Evolutionary conservation across 192 early-diverging fungal species (phyloP).

Genomic region (Chytriomyces hyalinus): DNA sequence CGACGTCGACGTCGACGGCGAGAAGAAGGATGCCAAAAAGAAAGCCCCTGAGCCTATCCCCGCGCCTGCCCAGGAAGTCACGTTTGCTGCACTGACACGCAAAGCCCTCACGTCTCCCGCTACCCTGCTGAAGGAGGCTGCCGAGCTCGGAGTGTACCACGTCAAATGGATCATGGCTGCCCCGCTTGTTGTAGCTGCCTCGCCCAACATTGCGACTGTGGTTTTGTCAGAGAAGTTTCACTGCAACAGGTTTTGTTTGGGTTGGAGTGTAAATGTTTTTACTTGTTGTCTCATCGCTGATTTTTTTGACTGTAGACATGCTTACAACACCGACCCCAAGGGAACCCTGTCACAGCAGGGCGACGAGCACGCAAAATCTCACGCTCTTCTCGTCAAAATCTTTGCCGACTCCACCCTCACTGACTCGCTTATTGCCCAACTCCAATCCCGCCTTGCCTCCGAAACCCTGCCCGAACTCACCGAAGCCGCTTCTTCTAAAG

Average conservation of each 20-base stretch:
- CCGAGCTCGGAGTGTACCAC: conserved; percentile 14
- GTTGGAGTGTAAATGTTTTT: neutral
- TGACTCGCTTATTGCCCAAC: neutral
- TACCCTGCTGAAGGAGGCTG: conserved; percentile 6
- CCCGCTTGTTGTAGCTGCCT: conserved; percentile 17
- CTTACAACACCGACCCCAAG: conserved; percentile 12
- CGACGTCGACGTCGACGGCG: neutral
- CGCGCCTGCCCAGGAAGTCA: conserved; percentile 7
- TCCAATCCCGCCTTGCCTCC: conserved; percentile 21
- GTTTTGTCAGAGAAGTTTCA: conserved; percentile 29
- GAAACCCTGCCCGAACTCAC: conserved; percentile 31
- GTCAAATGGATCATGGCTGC: conserved; percentile 24
- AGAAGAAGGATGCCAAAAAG: conserved; percentile 4
- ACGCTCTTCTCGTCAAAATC: neutral
- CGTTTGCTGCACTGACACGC: conserved; percentile 11
- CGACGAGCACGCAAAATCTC: neutral
- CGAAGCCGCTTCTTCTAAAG: conserved; percentile 15
- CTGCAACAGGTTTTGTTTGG: neutral
- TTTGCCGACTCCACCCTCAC: neutral
- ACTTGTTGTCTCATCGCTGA: neutral
- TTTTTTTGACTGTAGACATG: neutral
- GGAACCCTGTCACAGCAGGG: conserved; percentile 18
- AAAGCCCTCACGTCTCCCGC: conserved; percentile 18
- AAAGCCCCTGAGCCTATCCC: neutral
- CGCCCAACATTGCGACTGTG: conserved; percentile 21